phyloP scores from a whole-genome alignment of 768 basidiomycete genomes.

The Mrakia frigida region DNA sequence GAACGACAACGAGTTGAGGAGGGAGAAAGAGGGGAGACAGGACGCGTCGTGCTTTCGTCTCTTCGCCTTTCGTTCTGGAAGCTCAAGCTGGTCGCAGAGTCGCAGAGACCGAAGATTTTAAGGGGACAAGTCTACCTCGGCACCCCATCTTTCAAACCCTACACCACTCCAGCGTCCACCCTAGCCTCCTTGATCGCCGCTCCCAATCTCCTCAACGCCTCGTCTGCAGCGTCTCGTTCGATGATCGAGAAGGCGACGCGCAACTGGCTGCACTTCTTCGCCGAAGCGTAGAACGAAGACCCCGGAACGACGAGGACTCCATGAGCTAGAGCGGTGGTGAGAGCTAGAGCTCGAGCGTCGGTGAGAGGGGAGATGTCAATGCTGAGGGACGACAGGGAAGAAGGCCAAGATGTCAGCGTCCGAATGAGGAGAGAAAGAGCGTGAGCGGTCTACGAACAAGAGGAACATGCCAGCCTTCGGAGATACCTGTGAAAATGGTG shows the following conservation, averaged over 20 bases:
- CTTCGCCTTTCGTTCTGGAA: too few species aligned
- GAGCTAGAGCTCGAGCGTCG: conserved; percentile 69
- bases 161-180: not conserved
- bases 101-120: too few species aligned
- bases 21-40: too few species aligned
- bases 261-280: conserved; percentile 57
- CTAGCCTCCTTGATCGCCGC: conserved; percentile 45
- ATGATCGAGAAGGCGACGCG: conserved; percentile 67
- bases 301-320: conserved; percentile 88
- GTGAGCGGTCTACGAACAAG: conserved; percentile 45
- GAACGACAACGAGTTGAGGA: not conserved
- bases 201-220: conserved; percentile 62
- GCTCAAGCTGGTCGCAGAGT: too few species aligned
- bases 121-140: too few species aligned
- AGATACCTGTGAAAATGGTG: conserved; percentile 21
- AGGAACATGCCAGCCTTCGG: conserved; percentile 86
- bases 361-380: conserved; percentile 46
- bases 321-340: conserved; percentile 65
- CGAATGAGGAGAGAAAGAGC: not conserved
- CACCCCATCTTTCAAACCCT: too few species aligned
- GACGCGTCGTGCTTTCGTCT: too few species aligned
- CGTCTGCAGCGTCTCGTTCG: conserved; percentile 62
- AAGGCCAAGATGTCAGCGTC: not conserved
- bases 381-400: conserved; percentile 34
- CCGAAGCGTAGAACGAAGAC: conserved; percentile 61